Conservation (phyloP, 768 basidiomycete species). For the Porpolomopsis calyptriformis region DNA sequence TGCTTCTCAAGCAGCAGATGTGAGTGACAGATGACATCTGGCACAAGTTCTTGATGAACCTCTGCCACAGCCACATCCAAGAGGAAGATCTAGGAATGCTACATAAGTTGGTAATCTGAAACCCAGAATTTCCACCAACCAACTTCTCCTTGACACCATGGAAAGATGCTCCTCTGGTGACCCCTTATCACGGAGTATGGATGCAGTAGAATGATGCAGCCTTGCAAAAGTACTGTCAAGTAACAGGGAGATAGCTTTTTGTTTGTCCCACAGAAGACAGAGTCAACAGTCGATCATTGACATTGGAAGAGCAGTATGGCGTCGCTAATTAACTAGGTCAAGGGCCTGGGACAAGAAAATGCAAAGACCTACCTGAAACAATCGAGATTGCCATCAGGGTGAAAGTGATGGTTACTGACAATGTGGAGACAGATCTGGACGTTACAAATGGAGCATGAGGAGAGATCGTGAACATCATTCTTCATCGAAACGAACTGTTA, state of each 20-base stretch:
- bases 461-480: constrained; percentile 22
- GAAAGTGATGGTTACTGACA: constrained; percentile 28
- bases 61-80: constrained; percentile 17
- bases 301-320: neutral
- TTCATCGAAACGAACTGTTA: constrained; percentile 22
- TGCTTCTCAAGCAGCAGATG: constrained; percentile 25
- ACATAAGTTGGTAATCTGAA: constrained; percentile 16
- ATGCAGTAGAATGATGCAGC: constrained; percentile 18
- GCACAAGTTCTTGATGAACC: constrained; percentile 18
- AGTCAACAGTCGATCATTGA: neutral
- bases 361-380: constrained; percentile 11
- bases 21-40: constrained; percentile 21
- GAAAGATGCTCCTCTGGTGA: constrained; percentile 19
- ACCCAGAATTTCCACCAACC: constrained; percentile 17
- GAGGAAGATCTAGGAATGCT: no score
- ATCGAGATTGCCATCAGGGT: constrained; percentile 25
- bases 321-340: neutral
- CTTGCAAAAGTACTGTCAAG: neutral
- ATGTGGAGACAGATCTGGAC: constrained; percentile 22
- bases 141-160: no score
- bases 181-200: constrained; percentile 21
- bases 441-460: constrained; percentile 33
- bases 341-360: neutral
- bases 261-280: neutral
- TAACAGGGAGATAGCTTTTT: neutral